Conservation (phyloP, 2,329 filamentous ascomycete species). For the Pyrenochaeta sp. region DNA sequence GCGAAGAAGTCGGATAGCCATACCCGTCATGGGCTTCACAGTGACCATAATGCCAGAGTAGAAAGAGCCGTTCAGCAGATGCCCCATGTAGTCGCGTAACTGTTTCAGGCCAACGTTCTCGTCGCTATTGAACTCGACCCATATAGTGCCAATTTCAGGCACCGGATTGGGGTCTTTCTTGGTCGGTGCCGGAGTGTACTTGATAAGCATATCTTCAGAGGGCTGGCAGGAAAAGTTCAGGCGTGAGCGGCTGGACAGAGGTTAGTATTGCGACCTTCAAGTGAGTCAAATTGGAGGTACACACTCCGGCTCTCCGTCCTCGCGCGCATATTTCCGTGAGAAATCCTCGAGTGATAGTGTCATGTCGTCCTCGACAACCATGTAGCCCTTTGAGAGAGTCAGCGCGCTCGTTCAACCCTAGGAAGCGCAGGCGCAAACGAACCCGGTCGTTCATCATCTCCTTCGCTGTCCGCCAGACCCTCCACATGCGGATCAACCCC, state of each 20-base stretch:
- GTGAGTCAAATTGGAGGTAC: slow-evolving; percentile 36
- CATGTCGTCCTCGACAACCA: slow-evolving; percentile 88
- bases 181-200: slow-evolving; percentile 78
- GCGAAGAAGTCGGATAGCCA: slow-evolving; percentile 62
- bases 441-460: slow-evolving; percentile 95
- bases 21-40: slow-evolving; percentile 80
- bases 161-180: slow-evolving; percentile 73
- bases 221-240: slow-evolving; percentile 91
- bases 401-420: slow-evolving; percentile 23
- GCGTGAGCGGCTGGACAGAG: slow-evolving; percentile 71
- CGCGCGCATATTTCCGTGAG: slow-evolving; percentile 73
- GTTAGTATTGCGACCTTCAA: slow-evolving; percentile 6
- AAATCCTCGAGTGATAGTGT: slow-evolving; percentile 87
- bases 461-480: slow-evolving; percentile 90
- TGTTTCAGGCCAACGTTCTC: slow-evolving; percentile 87
- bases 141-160: slow-evolving; percentile 85
- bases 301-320: slow-evolving; percentile 80
- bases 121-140: slow-evolving; percentile 89
- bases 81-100: slow-evolving; percentile 87
- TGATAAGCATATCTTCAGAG: slow-evolving; percentile 81
- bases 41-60: slow-evolving; percentile 92
- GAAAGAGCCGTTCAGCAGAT: slow-evolving; percentile 81
- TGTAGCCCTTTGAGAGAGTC: slow-evolving; percentile 76
- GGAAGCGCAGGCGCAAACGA: slow-evolving; percentile 52
- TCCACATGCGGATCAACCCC: slow-evolving; percentile 75